Base-by-base conservation (phyloP, 768 basidiomycete genomes). In the Boletus barrowsii region DNA sequence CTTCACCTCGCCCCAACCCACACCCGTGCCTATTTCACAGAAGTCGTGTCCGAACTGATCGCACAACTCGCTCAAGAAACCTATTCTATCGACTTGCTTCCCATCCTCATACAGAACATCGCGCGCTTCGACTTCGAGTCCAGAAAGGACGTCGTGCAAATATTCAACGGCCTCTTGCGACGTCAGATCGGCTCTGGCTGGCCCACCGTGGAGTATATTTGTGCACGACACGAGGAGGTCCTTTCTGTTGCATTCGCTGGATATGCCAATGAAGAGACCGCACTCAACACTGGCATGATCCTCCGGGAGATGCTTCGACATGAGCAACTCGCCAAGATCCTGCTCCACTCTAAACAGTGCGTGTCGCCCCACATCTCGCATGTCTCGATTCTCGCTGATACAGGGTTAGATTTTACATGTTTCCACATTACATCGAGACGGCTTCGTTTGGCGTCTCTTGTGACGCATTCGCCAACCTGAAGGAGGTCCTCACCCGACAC, bases 371-470 rank as follows among this genome's bases (percentile, higher is more conserved):
- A 35, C 10, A 36, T 44, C 17, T 43, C 22, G 22, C 26, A 3
- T 35, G n/a, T 5, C 11, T 35, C 33, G 44, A 33, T 18, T 10
- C 42, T 36, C 36, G 36, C 52, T 64, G 43, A 54, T 35, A 32
- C 20, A 18, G 43, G 8, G 15, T 11, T 10, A 96, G 95, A 66
- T 98, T 99, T 72, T 98, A 98, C 77, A 88, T 83, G 57, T 99
- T 94, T 73, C 92, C 95, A n/a, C 85, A 91, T 65, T 95, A 94
- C 72, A 98, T 99, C 66, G 97, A 99, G 74, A 88, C 89, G 29
- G 95, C 95, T 6, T 97, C 95, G 18, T 99, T 99, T 67, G 96
- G 97, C 10, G 93, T 98, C 56, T 98, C 95, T 0, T 98, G 95
- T 61, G 97, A 98, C 69, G 96, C 96, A 4, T 97, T 97, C 64